Base-by-base conservation (phyloP, 106 monocot species). In the Dendrobium officinale region DNA sequence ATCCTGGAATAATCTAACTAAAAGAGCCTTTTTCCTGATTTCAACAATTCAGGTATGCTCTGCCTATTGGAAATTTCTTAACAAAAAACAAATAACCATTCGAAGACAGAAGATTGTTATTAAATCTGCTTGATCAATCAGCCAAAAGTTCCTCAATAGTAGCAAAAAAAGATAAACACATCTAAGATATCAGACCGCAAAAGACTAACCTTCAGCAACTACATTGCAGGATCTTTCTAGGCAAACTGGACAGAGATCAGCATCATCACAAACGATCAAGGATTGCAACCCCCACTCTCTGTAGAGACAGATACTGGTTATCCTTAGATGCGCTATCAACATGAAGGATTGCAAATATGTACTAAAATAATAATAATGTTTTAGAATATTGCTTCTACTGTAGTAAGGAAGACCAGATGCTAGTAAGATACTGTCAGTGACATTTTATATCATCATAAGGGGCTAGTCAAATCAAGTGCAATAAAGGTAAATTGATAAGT, bases 161-260 rank as follows among this genome's bases (percentile, higher is more conserved):
- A 64, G 2, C 15, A 72, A 37, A 72, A 33, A 1, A 72, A 37
- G 16, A 33, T 4, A 72, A 72, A 40, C 0, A 40, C 72, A 72
- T 17, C 10, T 51, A 9, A 72, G 70, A 5, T 72, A 42, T 19
- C 20, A 74, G 73, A 51, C 15, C 11, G 9, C 18, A 19, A 24
- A n/a, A 58, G 66, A 45, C 75, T 67, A 33, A 98, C 98, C 98
- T 92, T 91, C 88, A 42, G 98, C 89, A 85, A 95, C 92, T 59
- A 98, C 98, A 82, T 78, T 85, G 68, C 98, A 98, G 9, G 82
- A 55, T 79, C 90, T 91, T 86, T 98, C 98, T 55, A 98, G 88
- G 79, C 98, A 98, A 81, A 98, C 94, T 49, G 89, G 88, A 86
- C 98, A 98, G 45, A 85, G 55, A 78, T 95, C 86, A 68, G 45